These are phyloP conservation scores for Ganoderma sinense DNA, from an alignment of 1,284 basidiomycete species.

Conservation along the genomic window DNA sequence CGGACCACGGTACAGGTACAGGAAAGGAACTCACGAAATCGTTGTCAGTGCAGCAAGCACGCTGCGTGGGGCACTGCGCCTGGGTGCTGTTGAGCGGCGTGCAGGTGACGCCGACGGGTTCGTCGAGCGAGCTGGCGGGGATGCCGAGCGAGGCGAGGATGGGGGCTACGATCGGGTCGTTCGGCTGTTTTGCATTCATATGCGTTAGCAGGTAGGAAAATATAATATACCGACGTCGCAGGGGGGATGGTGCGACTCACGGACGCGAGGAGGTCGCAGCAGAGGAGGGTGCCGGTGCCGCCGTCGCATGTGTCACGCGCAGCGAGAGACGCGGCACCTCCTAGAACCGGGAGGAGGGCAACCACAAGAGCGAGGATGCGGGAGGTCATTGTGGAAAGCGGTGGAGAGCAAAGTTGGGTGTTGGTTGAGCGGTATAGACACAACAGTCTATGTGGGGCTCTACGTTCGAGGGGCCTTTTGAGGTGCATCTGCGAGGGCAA, in stretches of 20 bases:
- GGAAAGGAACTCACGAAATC: background rate
- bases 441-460: background rate
- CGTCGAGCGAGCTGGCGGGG: background rate
- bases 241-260: background rate
- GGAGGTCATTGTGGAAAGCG: background rate
- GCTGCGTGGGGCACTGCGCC: background rate
- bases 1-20: no score
- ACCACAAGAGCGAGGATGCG: background rate
- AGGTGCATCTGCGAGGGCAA: background rate
- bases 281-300: background rate
- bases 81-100: background rate
- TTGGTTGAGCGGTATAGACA: background rate
- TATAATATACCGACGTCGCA: no score
- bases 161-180: background rate
- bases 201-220: background rate
- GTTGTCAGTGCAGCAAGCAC: background rate
- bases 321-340: background rate
- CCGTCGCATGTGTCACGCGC: background rate
- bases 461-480: background rate
- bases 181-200: background rate
- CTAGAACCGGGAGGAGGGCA: background rate
- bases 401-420: background rate
- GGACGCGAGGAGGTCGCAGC: background rate
- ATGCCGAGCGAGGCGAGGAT: background rate
- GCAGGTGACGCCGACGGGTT: background rate